Evolutionary conservation across 352 stramenopile genomes (phyloP).

Genomic region (Globisporangium recalcitrans): DNA sequence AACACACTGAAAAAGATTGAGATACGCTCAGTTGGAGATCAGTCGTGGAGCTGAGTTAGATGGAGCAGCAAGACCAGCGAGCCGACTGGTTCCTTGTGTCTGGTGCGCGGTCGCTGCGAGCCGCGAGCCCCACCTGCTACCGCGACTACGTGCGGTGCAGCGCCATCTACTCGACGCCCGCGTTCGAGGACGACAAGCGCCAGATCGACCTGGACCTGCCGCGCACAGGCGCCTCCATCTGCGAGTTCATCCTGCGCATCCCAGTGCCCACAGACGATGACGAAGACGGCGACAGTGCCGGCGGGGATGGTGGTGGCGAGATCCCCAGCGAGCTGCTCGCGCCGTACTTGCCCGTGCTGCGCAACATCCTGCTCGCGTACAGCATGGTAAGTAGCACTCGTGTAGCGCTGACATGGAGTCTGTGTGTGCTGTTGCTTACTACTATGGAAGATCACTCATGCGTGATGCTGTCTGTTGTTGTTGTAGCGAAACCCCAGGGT

Average conservation of each 20-base stretch:
- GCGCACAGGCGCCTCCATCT: slow-evolving; percentile 47
- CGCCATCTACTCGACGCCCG: slow-evolving; percentile 16
- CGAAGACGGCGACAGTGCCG: slow-evolving; percentile 10
- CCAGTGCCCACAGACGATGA: slow-evolving; percentile 5
- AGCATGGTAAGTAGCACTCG: slow-evolving; percentile 33
- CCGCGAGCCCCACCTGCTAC: slow-evolving; percentile 34
- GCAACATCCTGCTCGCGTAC: slow-evolving; percentile 57
- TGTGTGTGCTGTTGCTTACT: not conserved
- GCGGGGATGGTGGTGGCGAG: slow-evolving; percentile 19
- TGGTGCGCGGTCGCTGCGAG: slow-evolving; percentile 29
- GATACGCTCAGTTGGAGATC: no score
- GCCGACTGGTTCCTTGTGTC: slow-evolving; percentile 45
- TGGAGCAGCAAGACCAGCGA: not conserved
- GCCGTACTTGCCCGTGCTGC: slow-evolving; percentile 33
- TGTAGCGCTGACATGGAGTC: not conserved
- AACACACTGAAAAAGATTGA: slow-evolving; percentile 6
- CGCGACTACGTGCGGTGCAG: slow-evolving; percentile 35
- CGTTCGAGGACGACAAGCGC: slow-evolving; percentile 50
- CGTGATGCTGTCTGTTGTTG: not conserved
- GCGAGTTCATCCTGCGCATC: slow-evolving; percentile 39
- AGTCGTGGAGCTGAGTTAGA: no score
- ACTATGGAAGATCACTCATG: not conserved
- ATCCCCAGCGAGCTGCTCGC: slow-evolving; percentile 19
- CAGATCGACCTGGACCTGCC: slow-evolving; percentile 73
- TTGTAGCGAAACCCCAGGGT: slow-evolving; percentile 53